Base-by-base conservation (phyloP, 371 early-diverging fungal genomes). In the Mortierella sp. region DNA sequence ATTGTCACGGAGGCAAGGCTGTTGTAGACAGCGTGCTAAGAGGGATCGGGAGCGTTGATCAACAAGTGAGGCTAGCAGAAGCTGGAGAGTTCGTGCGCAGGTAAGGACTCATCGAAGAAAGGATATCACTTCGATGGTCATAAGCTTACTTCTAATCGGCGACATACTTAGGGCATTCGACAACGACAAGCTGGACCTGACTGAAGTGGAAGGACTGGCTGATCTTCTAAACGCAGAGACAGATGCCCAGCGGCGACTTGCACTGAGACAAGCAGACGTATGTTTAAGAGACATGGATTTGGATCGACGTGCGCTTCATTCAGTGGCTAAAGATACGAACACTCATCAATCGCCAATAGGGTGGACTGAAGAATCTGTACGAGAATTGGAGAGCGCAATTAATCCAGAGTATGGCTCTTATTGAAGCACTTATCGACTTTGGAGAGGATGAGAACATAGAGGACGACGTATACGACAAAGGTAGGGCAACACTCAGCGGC, bases 141-240 rank as follows among this genome's bases (percentile, higher is more conserved):
- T 21, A 28, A n/a, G 0, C 41, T 37, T 8, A 19, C 19, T 45
- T 17, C 25, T 39, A n/a, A 22, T 17, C 22, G 25, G 34, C 7
- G 34, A 34, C 10, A 2, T 28, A 37, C 6, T 0, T 17, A 89
- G 90, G 60, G 91, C 94, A 0, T 92, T 94, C 67, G 88, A 91
- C 48, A 91, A 92, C 64, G 86, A 88, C 67, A 93, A 92, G 54
- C 59, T 93, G 53, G 94, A 93, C 76, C 77, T 94, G 45, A 92
- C 94, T 0, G 86, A 89, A 60, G 72, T 93, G 8, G 94, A 94
- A 72, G 94, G 94, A 0, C 65, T 93, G 17, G 89, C 92, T 0
- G 94, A 94, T 79, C 66, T 94, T 27, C 68, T 94, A 12, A 91
- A 92, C 67, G 94, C 94, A 34, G 94, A 94, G 64, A 94, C 94